Evolutionary conservation across 164 flowering plant species (phyloP), one percentile per base, ranked within the genome.

Genomic region (Dillenia suffruticosa): DNA sequence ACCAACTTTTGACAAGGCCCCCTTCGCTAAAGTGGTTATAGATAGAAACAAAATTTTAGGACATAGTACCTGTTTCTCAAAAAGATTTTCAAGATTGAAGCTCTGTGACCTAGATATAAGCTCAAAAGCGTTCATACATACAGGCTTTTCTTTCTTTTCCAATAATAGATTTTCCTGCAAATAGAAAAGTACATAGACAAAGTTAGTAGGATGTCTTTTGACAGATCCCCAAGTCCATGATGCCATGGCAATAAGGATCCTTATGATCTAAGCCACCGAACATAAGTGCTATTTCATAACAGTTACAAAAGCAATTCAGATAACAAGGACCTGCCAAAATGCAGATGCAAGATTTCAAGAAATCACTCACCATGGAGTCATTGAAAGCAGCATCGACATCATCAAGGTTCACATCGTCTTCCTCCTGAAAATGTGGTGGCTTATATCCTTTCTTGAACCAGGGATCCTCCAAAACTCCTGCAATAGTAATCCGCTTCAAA

Each of bases 91-190:
- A 50, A 94, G 93, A 74, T 76, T 86, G 72, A 90, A 85, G 56
- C 88, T 64, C 62, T 79, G 82, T 9, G 98, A 86, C 70, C 83
- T 81, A 12, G 92, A 85, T 57, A 94, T 89, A 45, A 94, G 85
- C 81, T 91, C 97, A 72, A 94, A 94, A 1, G 99, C 96, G 68
- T 91, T 91, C 99, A 94, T 86, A 12, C 95, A 81, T 49, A 68
- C 86, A 9, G 98, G 98, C 54, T 72, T 87, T 71, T 87, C 97
- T 70, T 82, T 85, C 80, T 73, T 90, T 72, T 89, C 98, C 11
- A 90, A 90, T 2, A 93, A 89, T 63, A 84, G 86, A 73, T 80
- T 52, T 69, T 89, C 91, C 96, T 89, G 81, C 72, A 75, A 50
- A 67, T 49, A 46, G 2, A 44, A 53, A 68, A 19, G 7, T 32